A percentile compares a stretch with the other conserved stretches of the same genome.
These are phyloP conservation scores for Clavispora santaluciae DNA, from an alignment of 805 yeast species.

Conservation along the genomic window DNA sequence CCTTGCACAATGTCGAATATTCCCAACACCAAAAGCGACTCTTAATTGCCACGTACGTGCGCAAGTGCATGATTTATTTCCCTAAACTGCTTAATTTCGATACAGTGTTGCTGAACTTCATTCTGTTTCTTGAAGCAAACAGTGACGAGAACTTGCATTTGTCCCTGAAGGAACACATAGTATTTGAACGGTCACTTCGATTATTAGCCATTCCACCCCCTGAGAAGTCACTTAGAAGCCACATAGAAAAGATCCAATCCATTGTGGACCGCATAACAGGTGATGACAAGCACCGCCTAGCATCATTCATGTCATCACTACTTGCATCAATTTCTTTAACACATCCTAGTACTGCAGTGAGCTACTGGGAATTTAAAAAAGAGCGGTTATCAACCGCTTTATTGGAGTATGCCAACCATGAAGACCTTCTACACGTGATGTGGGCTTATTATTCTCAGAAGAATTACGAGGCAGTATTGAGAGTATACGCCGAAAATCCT, in stretches of 20 bases:
- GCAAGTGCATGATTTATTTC: constrained; percentile 17
- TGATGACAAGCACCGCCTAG: constrained; percentile 2
- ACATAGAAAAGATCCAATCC: constrained; percentile 6
- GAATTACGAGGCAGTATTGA: constrained; percentile 17
- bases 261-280: constrained; percentile 3
- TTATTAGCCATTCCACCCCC: constrained; percentile 15
- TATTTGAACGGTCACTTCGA: constrained; percentile 17
- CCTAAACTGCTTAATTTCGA: constrained; percentile 9
- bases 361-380: constrained; percentile 20
- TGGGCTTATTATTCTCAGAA: constrained; percentile 20
- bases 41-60: constrained; percentile 13
- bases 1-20: constrained; percentile 9
- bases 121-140: constrained; percentile 12
- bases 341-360: constrained; percentile 5
- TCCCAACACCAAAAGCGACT: constrained; percentile 17
- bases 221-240: constrained; percentile 5
- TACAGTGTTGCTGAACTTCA: constrained; percentile 11
- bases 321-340: constrained; percentile 10
- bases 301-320: constrained; percentile 15
- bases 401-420: constrained; percentile 4
- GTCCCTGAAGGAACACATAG: constrained; percentile 11
- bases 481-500: constrained; percentile 32
- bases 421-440: constrained; percentile 31
- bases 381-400: neutral
- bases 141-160: constrained; percentile 21